Percentiles rank a stretch among this genome's conserved stretches.
phyloP scores from a whole-genome alignment of 495 filamentous ascomycete species.

The Cairneyella variabilis region DNA sequence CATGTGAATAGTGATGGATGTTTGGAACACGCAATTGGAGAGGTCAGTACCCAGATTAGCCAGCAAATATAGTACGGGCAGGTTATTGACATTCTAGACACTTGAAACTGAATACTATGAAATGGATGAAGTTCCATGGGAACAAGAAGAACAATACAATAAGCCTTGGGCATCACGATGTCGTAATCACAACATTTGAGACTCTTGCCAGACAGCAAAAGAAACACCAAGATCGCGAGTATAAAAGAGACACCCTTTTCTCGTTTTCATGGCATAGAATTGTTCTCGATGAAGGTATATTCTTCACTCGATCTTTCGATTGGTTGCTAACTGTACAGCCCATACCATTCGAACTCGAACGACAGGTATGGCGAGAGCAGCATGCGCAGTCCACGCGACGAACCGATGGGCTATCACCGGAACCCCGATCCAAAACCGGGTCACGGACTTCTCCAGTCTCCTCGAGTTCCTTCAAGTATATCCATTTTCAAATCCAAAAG shows the following conservation, averaged over 20 bases:
- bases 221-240: neutral
- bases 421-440: constrained; percentile 33
- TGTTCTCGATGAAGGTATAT: constrained; percentile 34
- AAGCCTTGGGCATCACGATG: neutral
- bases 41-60: no score
- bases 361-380: constrained; percentile 26
- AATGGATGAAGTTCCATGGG: constrained; percentile 6
- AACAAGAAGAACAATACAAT: neutral
- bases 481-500: constrained; percentile 29
- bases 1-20: neutral
- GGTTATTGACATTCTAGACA: neutral
- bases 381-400: constrained; percentile 22
- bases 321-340: constrained; percentile 19
- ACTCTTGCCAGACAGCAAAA: constrained; percentile 1
- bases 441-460: constrained; percentile 27
- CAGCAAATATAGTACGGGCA: no score
- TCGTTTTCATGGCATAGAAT: constrained; percentile 27
- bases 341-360: constrained; percentile 33
- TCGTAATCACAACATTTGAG: constrained; percentile 10
- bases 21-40: constrained; percentile 1
- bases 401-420: constrained; percentile 32
- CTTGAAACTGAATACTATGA: neutral
- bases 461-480: constrained; percentile 30
- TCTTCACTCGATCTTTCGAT: neutral
- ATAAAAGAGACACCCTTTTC: neutral